Base-by-base conservation (phyloP, 176 grass and related monocot species). In the Ensete ventricosum region DNA sequence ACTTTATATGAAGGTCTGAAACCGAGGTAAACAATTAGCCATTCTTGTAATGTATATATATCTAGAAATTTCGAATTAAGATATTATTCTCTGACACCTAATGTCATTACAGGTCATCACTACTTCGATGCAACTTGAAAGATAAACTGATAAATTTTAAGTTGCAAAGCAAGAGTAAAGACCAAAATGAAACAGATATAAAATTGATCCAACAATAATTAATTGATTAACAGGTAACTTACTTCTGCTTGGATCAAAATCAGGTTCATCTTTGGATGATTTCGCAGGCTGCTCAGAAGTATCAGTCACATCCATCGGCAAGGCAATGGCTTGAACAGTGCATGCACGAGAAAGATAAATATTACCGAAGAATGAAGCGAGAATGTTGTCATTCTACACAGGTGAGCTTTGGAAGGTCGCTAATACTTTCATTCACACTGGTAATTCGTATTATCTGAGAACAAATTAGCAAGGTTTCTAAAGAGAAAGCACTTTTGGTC, bases 231-330 rank as follows among this genome's bases (percentile, higher is more conserved):
- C 2, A 55, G 53, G 21, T 7, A 2, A 52, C 67, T 86, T 82
- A 96, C 92, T 96, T 78, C 92, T 82, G 83, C 81, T 91, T 29
- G 92, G 88, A 81, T 96, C 88, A 62, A 96, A 96, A 26, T 86
- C 73, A 69, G 78, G 80, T 76, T 83, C 80, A 69, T 87, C 85
- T 77, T 86, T 82, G 0, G 74, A 55, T 53, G 74, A 62, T 60
- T 34, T 54, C 5, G 84, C 52, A 51, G 73, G 29, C 62, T 78
- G 79, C 75, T 86, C 79, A 0, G 55, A 57, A 26, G 52, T 29
- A 77, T 86, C 62, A n/a, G 60, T 86, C 11, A 69, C 52, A 34
- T 86, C 84, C 79, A 82, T 86, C 66, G 53, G 48, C 19, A 59
- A 49, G 6, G 53, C 62, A 62, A 27, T 62, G 17, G 22, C 68